phyloP scores from a whole-genome alignment of 495 filamentous ascomycete species.

The Neurospora cerealis region DNA sequence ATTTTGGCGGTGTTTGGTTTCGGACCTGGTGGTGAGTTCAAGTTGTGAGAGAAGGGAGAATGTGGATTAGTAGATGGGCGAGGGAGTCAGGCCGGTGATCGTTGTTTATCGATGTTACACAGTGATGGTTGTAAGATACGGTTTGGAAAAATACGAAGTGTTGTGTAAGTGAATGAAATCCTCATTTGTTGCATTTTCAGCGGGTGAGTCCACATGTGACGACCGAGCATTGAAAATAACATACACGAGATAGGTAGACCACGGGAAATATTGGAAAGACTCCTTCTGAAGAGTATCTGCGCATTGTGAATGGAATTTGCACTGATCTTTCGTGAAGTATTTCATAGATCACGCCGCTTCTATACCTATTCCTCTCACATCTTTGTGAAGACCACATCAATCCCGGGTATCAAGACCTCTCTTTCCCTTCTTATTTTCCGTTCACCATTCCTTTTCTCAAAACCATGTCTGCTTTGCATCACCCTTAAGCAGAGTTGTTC shows the following conservation, averaged over 20 bases:
- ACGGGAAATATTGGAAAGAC: background rate
- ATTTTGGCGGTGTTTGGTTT: slow-evolving; percentile 4
- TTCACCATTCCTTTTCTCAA: background rate
- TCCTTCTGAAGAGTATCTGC: background rate
- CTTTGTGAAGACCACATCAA: background rate
- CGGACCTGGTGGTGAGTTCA: slow-evolving; percentile 2
- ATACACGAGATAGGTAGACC: background rate
- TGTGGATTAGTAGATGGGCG: background rate
- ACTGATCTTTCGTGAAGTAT: background rate
- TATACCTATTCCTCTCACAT: background rate
- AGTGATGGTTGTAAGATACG: background rate
- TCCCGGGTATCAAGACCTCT: background rate
- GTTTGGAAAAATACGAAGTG: background rate
- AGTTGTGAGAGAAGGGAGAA: background rate
- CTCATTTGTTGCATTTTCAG: background rate
- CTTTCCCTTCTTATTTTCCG: background rate
- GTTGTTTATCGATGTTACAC: background rate
- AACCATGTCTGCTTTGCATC: background rate
- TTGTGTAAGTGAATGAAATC: background rate
- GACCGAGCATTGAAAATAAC: background rate
- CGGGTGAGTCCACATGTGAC: background rate
- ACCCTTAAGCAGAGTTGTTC: slow-evolving; percentile 26
- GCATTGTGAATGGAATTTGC: background rate
- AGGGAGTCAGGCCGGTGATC: background rate
- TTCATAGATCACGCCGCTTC: background rate